Conservation (phyloP, 129 eudicot species). For the Tagetes erecta region DNA sequence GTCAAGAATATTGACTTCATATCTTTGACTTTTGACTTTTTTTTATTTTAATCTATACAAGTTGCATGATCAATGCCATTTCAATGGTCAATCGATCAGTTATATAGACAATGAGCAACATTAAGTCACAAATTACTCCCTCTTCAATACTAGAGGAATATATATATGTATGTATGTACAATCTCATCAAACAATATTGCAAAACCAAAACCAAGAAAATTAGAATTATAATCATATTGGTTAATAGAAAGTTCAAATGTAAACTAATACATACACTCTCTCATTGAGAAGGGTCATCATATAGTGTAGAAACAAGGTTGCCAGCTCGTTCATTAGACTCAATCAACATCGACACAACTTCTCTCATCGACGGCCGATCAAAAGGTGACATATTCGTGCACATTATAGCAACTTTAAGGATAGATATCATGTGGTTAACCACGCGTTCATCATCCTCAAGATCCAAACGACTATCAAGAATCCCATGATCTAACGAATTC, state of each 20-base stretch:
- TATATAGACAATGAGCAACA: slow-evolving; percentile 20
- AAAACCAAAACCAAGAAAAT: slow-evolving; percentile 29
- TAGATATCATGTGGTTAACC: slow-evolving; percentile 68
- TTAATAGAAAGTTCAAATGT: slow-evolving; percentile 24
- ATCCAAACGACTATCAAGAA: slow-evolving; percentile 74
- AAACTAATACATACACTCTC: slow-evolving; percentile 26
- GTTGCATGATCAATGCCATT: slow-evolving; percentile 17
- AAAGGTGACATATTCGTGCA: slow-evolving; percentile 82
- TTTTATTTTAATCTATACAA: slow-evolving; percentile 21
- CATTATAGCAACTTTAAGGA: slow-evolving; percentile 67
- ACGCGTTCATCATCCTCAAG: slow-evolving; percentile 46
- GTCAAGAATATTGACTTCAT: slow-evolving; percentile 25
- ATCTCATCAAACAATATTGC: slow-evolving; percentile 15
- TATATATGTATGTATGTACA: slow-evolving; percentile 28
- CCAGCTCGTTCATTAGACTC: slow-evolving; percentile 67
- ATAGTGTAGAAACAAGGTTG: slow-evolving; percentile 40
- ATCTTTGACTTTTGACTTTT: slow-evolving; percentile 15
- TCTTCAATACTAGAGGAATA: neutral
- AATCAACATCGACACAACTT: slow-evolving; percentile 86
- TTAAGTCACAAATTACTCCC: slow-evolving; percentile 17
- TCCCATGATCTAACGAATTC: slow-evolving; percentile 62
- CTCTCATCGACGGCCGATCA: slow-evolving; percentile 92
- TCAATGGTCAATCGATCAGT: neutral
- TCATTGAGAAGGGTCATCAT: slow-evolving; percentile 25
- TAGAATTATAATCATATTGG: slow-evolving; percentile 31